Evolutionary conservation across 768 basidiomycete genomes (phyloP), one percentile per base, ranked within the genome.

Genomic region (Suillus discolor): DNA sequence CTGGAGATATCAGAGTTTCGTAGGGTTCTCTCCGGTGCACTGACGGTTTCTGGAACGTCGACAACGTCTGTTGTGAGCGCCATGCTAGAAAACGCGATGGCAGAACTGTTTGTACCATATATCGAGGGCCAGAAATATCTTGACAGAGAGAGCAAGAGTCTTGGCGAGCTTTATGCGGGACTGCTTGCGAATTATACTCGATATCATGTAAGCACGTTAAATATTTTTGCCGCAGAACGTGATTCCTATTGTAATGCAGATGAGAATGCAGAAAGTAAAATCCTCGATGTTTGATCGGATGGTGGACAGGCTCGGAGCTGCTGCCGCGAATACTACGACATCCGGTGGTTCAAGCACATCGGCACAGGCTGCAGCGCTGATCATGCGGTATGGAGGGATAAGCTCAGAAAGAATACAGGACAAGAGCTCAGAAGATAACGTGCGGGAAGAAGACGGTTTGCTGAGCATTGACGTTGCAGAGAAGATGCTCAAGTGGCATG

Each of bases 401-500:
- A 84, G 84, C 65, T 74, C 83, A 23, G 82, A 85, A 64, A 79
- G 81, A 36, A 81, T 73, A 59, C 79, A 82, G 57, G 87, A 89
- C 34, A 83, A 81, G 66, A 67, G 79, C 18, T 79, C 75, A 20
- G 95, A 95, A 69, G 94, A 95, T 62, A 87, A 87, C 20, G 71
- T 88, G 7, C 84, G 83, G 47, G 92, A 94, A 62, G 90, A 92
- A 67, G 97, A 99, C 72, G 97, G 97, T 13, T 70, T 87, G 39
- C 79, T 98, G 42, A 89, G 81, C 55, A 79, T 97, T 3, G 87
- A 89, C 47, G 80, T 88, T 12, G 93, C 95, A 2, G 95, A 97
- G 80, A 90, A 85, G 71, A 96, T 99, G 89, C 80, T 99, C 18
- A 93, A 89, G 75, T 98, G 97, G 96, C 97, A 99, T 77, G 97